Conservation (phyloP, 768 basidiomycete species). For the Boletus vermiculosoides region DNA sequence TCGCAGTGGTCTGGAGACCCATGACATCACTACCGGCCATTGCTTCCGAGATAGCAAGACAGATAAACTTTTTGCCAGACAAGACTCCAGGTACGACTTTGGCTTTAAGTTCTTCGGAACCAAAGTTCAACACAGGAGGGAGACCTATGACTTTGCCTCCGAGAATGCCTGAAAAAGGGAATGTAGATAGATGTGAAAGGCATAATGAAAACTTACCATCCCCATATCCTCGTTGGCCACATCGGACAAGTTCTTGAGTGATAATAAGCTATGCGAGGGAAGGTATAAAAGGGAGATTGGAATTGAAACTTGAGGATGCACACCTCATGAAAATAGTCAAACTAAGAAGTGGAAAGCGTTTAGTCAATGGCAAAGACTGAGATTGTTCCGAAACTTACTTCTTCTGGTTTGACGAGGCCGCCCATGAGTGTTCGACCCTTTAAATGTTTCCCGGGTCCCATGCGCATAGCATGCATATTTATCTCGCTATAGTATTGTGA, state of each 20-base stretch:
- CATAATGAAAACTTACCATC: conserved; percentile 44
- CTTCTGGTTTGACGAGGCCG: conserved; percentile 73
- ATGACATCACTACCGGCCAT: conserved; percentile 71
- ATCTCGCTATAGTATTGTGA: conserved; percentile 41
- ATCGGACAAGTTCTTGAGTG: conserved; percentile 59
- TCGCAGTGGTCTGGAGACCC: conserved; percentile 61
- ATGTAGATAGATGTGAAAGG: not conserved
- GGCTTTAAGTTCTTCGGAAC: conserved; percentile 48
- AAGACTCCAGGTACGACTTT: conserved; percentile 51
- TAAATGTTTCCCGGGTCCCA: conserved; percentile 88
- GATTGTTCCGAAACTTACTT: conserved; percentile 39
- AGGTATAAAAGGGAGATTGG: not conserved
- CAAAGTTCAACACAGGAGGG: conserved; percentile 72
- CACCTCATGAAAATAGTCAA: conserved; percentile 71
- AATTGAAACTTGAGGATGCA: conserved; percentile 35
- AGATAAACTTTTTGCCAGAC: conserved; percentile 66
- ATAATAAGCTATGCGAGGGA: conserved; percentile 47
- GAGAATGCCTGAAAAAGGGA: conserved; percentile 35
- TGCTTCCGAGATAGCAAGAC: conserved; percentile 73
- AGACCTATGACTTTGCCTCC: conserved; percentile 68
- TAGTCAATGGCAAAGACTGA: conserved; percentile 1
- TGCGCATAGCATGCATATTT: conserved; percentile 84
- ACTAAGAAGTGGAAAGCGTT: conserved; percentile 37
- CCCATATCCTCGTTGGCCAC: conserved; percentile 60
- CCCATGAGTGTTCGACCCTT: conserved; percentile 72